Conservation (phyloP, 1,284 basidiomycete genomes). For the Cutaneotrichosporon spelunceum region DNA sequence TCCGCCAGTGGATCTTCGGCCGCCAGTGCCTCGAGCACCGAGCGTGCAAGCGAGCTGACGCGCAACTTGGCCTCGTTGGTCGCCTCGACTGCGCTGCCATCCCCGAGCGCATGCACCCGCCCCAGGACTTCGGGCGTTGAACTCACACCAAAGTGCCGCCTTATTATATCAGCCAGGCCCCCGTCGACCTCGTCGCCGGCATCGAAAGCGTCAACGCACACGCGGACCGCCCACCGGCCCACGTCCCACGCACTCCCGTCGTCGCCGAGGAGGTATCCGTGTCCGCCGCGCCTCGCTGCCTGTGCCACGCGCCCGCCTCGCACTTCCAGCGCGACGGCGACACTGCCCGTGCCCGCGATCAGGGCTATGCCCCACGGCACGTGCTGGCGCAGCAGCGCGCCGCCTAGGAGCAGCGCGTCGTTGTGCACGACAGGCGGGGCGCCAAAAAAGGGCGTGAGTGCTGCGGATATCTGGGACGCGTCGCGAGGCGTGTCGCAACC, state of each 20-base stretch:
- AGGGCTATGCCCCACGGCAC: conserved; percentile 42
- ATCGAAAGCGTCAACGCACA: conserved; percentile 34
- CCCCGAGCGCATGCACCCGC: conserved; percentile 37
- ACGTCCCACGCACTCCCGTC: conserved; percentile 41
- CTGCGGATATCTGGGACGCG: conserved; percentile 27
- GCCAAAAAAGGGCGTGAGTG: conserved; percentile 32
- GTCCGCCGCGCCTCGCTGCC: conserved; percentile 34
- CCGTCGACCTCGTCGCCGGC: conserved; percentile 25
- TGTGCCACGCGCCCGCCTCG: conserved; percentile 26
- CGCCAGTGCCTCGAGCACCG: conserved; percentile 26
- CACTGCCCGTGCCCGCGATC: conserved; percentile 41
- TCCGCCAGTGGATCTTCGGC: conserved; percentile 28
- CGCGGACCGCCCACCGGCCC: conserved; percentile 31
- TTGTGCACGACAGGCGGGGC: conserved; percentile 27
- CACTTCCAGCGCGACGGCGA: conserved; percentile 33
- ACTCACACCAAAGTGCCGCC: conserved; percentile 30
- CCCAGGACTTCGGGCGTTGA: conserved; percentile 33
- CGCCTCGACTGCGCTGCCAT: conserved; percentile 24
- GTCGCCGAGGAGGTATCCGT: conserved; percentile 43
- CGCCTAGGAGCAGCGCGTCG: conserved; percentile 41
- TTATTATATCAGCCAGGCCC: conserved; percentile 28
- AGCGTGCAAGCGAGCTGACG: conserved; percentile 27
- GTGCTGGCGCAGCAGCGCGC: conserved; percentile 29
- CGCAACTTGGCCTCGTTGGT: conserved; percentile 38
- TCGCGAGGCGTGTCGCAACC: conserved; percentile 41